Conservation (phyloP, 2,329 filamentous ascomycete species). For the Cryphonectria parasitica region DNA sequence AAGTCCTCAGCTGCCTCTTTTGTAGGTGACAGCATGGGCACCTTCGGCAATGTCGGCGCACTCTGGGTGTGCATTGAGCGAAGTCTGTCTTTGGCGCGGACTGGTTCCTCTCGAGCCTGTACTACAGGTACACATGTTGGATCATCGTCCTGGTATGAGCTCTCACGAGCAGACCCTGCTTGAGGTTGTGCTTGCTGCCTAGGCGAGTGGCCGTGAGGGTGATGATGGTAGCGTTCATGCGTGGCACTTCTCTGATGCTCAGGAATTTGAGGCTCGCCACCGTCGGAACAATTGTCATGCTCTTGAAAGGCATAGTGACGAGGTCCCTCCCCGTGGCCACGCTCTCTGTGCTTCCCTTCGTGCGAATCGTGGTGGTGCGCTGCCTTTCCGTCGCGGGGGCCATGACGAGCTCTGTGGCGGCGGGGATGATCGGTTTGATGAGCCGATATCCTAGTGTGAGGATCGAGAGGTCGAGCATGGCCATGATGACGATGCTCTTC, state of each 20-base stretch:
- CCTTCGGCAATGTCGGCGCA: background rate
- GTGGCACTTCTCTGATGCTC: constrained; percentile 6
- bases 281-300: background rate
- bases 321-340: background rate
- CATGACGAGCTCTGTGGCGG: background rate
- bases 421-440: background rate
- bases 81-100: background rate
- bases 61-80: constrained; percentile 8
- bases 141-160: background rate
- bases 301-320: background rate
- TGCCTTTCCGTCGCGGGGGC: background rate
- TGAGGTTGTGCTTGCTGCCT: background rate
- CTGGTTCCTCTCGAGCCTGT: background rate
- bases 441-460: background rate
- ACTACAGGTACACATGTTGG: background rate
- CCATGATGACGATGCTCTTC: background rate
- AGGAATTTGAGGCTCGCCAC: background rate
- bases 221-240: constrained; percentile 20
- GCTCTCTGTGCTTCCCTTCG: background rate
- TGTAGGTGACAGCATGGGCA: background rate
- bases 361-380: background rate
- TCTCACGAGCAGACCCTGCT: background rate
- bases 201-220: constrained; percentile 24
- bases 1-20: background rate
- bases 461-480: background rate